Conservation (phyloP, 768 basidiomycete genomes). For the Podaxis sp. region DNA sequence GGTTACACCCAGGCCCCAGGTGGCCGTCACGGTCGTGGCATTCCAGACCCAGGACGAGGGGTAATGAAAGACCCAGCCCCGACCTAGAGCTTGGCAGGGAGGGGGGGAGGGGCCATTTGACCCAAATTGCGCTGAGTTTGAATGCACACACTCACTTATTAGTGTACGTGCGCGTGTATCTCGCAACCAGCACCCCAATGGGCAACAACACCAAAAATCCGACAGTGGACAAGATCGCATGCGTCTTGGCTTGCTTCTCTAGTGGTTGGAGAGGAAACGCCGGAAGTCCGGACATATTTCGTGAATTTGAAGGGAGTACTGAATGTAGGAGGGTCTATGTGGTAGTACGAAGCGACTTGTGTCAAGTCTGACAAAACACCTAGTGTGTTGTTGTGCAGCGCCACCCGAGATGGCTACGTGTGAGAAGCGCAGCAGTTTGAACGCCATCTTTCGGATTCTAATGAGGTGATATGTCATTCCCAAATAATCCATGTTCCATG, state of each 20-base stretch:
- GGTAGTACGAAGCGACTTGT: not conserved
- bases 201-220: conserved; percentile 62
- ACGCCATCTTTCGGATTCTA: not conserved
- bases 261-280: conserved; percentile 17
- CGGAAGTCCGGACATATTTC: conserved; percentile 2
- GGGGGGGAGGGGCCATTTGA: not conserved
- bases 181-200: conserved; percentile 53
- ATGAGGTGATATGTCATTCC: not conserved
- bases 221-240: conserved; percentile 50
- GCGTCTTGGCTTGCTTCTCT: conserved; percentile 40
- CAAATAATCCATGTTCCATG: not conserved
- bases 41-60: not conserved
- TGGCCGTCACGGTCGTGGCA: not conserved
- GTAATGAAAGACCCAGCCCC: not conserved
- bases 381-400: not conserved
- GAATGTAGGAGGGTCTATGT: not conserved
- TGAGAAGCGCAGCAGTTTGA: not conserved
- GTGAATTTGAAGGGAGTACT: not conserved
- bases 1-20: too few relatives aligned
- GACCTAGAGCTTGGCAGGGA: not conserved
- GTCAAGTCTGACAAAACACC: not conserved
- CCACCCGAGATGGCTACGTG: not conserved
- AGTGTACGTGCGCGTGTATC: conserved; percentile 53
- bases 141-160: conserved; percentile 33
- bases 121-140: not conserved